These are phyloP conservation scores for Ceratobasidium sp. DNA, from an alignment of 1,284 basidiomycete species.

Conservation along the genomic window DNA sequence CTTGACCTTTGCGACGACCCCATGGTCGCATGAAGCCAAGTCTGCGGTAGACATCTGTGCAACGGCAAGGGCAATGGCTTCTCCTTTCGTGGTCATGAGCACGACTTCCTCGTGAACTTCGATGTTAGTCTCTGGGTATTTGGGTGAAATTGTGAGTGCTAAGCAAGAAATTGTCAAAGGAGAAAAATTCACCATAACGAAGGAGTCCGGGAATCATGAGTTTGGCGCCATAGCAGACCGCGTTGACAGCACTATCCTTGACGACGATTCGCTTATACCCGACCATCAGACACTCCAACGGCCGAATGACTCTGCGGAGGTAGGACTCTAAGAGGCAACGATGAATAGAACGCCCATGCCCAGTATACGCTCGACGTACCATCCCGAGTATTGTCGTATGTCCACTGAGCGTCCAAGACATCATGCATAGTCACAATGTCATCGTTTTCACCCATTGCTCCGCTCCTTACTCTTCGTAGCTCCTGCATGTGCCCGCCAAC, in stretches of 20 bases:
- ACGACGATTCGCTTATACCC: constrained; percentile 99
- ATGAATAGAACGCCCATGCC: not conserved
- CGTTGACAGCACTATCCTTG: constrained; percentile 99
- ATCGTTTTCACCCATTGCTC: constrained; percentile 97
- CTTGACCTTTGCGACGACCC: constrained; percentile 99
- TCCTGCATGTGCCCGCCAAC: constrained; percentile 99
- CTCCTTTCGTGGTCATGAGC: constrained; percentile 99
- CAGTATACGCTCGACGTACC: constrained; percentile 65
- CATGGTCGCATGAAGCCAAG: constrained; percentile 97
- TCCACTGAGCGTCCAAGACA: constrained; percentile 98
- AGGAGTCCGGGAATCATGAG: constrained; percentile 99
- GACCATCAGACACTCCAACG: constrained; percentile 92
- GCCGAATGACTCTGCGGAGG: constrained; percentile 93
- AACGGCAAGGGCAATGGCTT: constrained; percentile 96
- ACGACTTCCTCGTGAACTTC: constrained; percentile 97
- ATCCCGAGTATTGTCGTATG: constrained; percentile 98
- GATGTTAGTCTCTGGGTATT: constrained; percentile 83
- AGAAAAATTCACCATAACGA: constrained; percentile 70
- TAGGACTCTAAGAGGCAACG: constrained; percentile 79
- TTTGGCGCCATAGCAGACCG: constrained; percentile 99
- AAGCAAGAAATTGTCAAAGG: not conserved
- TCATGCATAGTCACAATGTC: constrained; percentile 99
- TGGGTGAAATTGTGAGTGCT: not conserved
- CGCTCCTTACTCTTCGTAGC: constrained; percentile 92
- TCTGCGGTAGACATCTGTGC: constrained; percentile 99